Base-by-base conservation (phyloP, 202 grass and related monocot species). In the Setaria viridis region DNA sequence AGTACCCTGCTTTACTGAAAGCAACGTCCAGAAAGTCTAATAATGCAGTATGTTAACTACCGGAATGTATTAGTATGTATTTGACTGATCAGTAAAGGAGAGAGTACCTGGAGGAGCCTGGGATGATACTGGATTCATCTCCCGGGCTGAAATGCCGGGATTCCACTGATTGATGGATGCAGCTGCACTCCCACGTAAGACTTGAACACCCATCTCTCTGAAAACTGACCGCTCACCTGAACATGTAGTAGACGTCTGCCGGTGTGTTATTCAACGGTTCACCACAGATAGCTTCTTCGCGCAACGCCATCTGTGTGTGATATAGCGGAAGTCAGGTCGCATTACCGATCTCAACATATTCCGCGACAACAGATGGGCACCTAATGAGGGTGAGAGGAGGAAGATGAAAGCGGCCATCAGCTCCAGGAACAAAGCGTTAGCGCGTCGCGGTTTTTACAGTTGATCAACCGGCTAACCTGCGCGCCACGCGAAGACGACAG, bases 181-280 rank as follows among this genome's bases (percentile, higher is more conserved):
- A 25, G 84, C 81, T 65, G 70, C 80, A 83, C 49, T 83, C 80
- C 41, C 60, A 37, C 33, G 33, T 19, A 75, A 49, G 86, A 72
- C 76, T 20, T 54, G 43, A 84, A 82, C 84, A 20, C 6, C 71
- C 80, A 71, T 72, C 77, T 91, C 62, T 88, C 71, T 82, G 48
- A 85, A 72, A 85, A 77, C 49, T 21, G 85, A 85, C 85, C 2
- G 77, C 73, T 42, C 77, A 88, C 58, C 82, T 85, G 77, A 60
- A 64, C 19, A 53, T 73, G 67, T 19, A 5, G 37, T 16, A 10
- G 58, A 60, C 57, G 42, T 51, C 20, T 69, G 34, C 34, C 65
- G 13, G 49, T 42, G 30, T 41, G 43, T 54, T 66, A 51, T 54
- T 65, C 82, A 50, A 66, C 82, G 47, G 20, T 67, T 11, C 45